phyloP scores from a whole-genome alignment of 176 grass and related monocot genomes.

The Metroxylon sagu region DNA sequence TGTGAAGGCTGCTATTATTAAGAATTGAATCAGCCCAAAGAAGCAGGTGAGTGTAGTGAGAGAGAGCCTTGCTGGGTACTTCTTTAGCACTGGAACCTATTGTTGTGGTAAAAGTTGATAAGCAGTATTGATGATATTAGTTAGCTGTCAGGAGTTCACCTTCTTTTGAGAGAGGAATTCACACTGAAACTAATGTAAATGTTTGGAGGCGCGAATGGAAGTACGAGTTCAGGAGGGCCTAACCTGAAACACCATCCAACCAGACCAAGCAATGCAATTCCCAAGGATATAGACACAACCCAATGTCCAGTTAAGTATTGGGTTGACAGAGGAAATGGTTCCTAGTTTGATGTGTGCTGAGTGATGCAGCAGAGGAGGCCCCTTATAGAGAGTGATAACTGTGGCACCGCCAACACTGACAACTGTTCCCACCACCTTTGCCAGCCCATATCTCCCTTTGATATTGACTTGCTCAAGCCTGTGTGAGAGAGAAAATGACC shows the following conservation, averaged over 20 bases:
- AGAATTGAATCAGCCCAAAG: slow-evolving; percentile 78
- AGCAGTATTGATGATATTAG: slow-evolving; percentile 1
- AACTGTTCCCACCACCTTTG: slow-evolving; percentile 84
- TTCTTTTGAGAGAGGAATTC: no score
- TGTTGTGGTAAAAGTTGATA: neutral
- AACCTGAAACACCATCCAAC: slow-evolving; percentile 93
- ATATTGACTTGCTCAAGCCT: slow-evolving; percentile 79
- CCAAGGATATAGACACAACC: slow-evolving; percentile 84
- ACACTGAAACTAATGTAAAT: no score
- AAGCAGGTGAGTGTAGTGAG: slow-evolving; percentile 59
- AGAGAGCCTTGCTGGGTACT: slow-evolving; percentile 80
- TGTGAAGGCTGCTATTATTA: slow-evolving; percentile 61
- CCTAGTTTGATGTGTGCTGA: slow-evolving; percentile 19
- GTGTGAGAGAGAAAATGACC: neutral
- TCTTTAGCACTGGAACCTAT: slow-evolving; percentile 75
- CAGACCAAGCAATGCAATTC: slow-evolving; percentile 81
- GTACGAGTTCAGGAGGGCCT: neutral
- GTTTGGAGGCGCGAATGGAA: no score
- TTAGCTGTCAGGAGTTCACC: neutral
- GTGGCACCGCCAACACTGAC: slow-evolving; percentile 84
- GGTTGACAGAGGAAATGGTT: slow-evolving; percentile 25
- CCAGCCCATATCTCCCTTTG: slow-evolving; percentile 49
- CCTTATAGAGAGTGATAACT: slow-evolving; percentile 84
- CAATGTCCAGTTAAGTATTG: slow-evolving; percentile 78
- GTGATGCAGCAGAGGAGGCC: slow-evolving; percentile 53